phyloP scores from a whole-genome alignment of 2,329 filamentous ascomycete genomes.

The Ophiognomonia clavigignenti-juglandacearum region DNA sequence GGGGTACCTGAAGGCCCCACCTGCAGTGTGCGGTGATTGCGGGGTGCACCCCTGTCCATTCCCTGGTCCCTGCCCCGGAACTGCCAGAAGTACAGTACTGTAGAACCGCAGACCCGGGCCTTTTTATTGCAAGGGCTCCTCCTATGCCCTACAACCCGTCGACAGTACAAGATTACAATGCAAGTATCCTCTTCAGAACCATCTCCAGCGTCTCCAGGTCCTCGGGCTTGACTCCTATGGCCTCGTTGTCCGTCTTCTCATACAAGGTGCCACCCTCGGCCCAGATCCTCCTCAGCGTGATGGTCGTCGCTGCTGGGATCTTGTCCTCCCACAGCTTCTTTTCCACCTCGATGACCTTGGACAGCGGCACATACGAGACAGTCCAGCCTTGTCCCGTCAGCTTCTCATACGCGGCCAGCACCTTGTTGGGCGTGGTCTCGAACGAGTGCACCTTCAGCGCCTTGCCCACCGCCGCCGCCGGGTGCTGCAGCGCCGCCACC shows the following conservation, averaged over 20 bases:
- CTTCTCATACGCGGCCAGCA: constrained; percentile 63
- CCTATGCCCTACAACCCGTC: too few species aligned
- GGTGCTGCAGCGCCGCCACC: constrained; percentile 55
- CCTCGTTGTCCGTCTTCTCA: constrained; percentile 60
- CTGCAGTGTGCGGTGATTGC: too few species aligned
- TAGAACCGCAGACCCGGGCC: too few species aligned
- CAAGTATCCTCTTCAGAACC: constrained; percentile 22
- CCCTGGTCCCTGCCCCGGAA: too few species aligned
- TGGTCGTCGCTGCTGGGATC: constrained; percentile 44
- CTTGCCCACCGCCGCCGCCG: constrained; percentile 46
- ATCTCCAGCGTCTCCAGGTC: constrained; percentile 46
- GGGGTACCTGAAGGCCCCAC: too few species aligned
- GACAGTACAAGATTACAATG: too few species aligned
- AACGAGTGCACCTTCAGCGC: constrained; percentile 68
- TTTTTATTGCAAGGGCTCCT: too few species aligned
- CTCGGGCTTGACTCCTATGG: constrained; percentile 44
- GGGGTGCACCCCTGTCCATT: too few species aligned
- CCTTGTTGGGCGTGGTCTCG: constrained; percentile 56
- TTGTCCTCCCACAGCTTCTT: constrained; percentile 51
- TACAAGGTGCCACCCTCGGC: constrained; percentile 68
- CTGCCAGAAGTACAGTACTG: too few species aligned
- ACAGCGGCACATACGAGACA: constrained; percentile 46
- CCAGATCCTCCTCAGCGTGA: constrained; percentile 68
- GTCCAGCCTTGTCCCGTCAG: constrained; percentile 58
- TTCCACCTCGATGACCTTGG: constrained; percentile 52